A percentile compares a stretch with the other conserved stretches of the same genome.
Conservation (phyloP, 2,329 filamentous ascomycete genomes). For the Sporothrix schenckii region DNA sequence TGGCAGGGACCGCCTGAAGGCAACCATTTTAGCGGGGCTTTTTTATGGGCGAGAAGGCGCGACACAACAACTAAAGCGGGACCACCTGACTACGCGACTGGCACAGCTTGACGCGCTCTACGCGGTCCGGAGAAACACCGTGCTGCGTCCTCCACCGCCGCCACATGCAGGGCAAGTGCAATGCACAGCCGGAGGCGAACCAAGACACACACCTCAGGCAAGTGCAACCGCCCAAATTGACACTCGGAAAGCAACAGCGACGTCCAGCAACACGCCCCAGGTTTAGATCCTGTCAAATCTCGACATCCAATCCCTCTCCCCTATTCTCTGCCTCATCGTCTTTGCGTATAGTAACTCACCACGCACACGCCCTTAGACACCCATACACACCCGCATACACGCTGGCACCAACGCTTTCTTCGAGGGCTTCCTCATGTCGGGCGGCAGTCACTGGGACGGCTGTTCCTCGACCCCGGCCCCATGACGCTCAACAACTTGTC, state of each 20-base stretch:
- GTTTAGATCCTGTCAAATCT: constrained; percentile 1
- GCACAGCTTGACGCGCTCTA: constrained; percentile 34
- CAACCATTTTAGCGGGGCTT: constrained; percentile 5
- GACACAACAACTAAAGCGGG: constrained; percentile 23
- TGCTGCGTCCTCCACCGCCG: constrained; percentile 21
- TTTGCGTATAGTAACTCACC: neutral
- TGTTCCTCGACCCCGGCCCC: constrained; percentile 49
- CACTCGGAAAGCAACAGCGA: constrained; percentile 12
- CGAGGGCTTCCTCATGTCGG: constrained; percentile 35
- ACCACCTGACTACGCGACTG: constrained; percentile 32
- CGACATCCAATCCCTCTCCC: constrained; percentile 26
- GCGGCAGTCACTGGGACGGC: constrained; percentile 40
- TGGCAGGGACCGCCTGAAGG: constrained; percentile 7
- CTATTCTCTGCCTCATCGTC: neutral
- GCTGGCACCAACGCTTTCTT: too few species aligned
- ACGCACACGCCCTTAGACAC: constrained; percentile 3
- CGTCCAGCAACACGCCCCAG: neutral
- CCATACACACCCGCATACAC: too few species aligned
- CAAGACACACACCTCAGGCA: constrained; percentile 3
- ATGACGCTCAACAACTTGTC: constrained; percentile 66
- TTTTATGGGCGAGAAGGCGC: constrained; percentile 24
- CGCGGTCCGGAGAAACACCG: constrained; percentile 35
- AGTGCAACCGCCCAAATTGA: constrained; percentile 3
- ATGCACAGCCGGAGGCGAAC: constrained; percentile 14
- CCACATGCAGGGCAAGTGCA: constrained; percentile 23